Base-by-base conservation (phyloP, 257 asterid genomes). In the Salvia rosmarinus region DNA sequence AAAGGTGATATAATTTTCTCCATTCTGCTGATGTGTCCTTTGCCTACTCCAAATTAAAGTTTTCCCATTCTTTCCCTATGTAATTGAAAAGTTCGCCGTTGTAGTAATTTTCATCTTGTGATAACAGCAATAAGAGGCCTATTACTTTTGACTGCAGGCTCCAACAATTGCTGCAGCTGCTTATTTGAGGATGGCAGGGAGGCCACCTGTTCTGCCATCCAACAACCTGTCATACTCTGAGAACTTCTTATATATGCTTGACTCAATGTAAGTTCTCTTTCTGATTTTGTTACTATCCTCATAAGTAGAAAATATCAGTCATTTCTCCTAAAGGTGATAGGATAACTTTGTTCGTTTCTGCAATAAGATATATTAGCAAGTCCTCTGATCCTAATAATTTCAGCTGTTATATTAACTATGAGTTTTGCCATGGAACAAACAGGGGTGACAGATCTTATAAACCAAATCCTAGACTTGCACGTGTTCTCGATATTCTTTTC, bases 151-250 rank as follows among this genome's bases (percentile, higher is more conserved):
- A 75, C 74, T 87, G 77, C 87, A 95, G 99, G 99, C 88, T 12
- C 98, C 99, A 28, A 95, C 99, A 52, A 95, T 91, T 74, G 99
- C 99, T 65, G 97, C 99, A 21, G 99, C 99, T 35, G 98, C 99
- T 79, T 91, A 91, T 81, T 83, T 95, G 88, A 95, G 99, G 78
- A 81, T 91, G 90, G 96, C 99, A 19, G 99, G 99, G 78, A 85
- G 99, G 81, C 96, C 99, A 35, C 88, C 98, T 64, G 98, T 91
- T 80, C 98, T 89, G 67, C 99, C 99, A n/a, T 95, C 97, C 44
- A 89, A 78, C 85, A 91, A 75, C 64, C 94, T 95, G 30, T 95
- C 99, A 40, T 95, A 95, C 81, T 83, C 97, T 8, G 99, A 95
- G 86, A 95, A 95, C 84, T 95, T 95, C 88, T 83, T 95, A 73